Evolutionary conservation across 1,284 basidiomycete species (phyloP).

Genomic region (Neolentinus lepideus): DNA sequence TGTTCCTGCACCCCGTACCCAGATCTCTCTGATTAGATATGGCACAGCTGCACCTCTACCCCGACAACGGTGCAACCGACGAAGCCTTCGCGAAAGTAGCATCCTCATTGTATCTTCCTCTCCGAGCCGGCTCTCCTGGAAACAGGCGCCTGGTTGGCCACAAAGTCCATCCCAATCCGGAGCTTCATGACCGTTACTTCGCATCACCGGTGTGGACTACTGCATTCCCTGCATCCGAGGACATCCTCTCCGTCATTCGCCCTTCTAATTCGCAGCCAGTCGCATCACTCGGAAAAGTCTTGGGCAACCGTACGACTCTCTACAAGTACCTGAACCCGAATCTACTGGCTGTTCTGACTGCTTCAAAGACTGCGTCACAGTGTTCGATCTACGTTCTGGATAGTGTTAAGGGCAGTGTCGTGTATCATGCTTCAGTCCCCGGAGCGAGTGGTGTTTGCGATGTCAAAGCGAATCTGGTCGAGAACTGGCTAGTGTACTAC

Average conservation of each 20-base stretch:
- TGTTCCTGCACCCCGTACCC: slow-evolving; percentile 1
- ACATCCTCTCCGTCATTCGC: slow-evolving; percentile 44
- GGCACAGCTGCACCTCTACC: slow-evolving; percentile 54
- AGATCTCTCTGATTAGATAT: background rate
- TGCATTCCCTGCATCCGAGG: slow-evolving; percentile 45
- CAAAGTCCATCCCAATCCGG: slow-evolving; percentile 34
- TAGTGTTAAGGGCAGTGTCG: slow-evolving; percentile 65
- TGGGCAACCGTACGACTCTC: slow-evolving; percentile 82
- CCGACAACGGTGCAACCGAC: slow-evolving; percentile 39
- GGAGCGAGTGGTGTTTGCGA: slow-evolving; percentile 40
- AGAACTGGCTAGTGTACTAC: slow-evolving; percentile 93
- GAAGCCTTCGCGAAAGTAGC: slow-evolving; percentile 35
- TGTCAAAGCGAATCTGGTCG: slow-evolving; percentile 64
- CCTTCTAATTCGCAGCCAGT: slow-evolving; percentile 36
- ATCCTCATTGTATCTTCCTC: slow-evolving; percentile 43
- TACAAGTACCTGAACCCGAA: slow-evolving; percentile 95
- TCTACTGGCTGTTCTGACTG: slow-evolving; percentile 61
- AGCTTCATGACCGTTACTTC: slow-evolving; percentile 38
- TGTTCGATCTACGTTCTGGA: slow-evolving; percentile 79
- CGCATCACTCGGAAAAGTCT: slow-evolving; percentile 78
- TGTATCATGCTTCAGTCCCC: slow-evolving; percentile 61
- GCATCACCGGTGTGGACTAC: slow-evolving; percentile 64
- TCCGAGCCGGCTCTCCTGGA: slow-evolving; percentile 37
- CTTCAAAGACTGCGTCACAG: slow-evolving; percentile 12
- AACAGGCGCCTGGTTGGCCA: slow-evolving; percentile 48